phyloP scores from a whole-genome alignment of 2,329 filamentous ascomycete species.

The Penicillium sp. region DNA sequence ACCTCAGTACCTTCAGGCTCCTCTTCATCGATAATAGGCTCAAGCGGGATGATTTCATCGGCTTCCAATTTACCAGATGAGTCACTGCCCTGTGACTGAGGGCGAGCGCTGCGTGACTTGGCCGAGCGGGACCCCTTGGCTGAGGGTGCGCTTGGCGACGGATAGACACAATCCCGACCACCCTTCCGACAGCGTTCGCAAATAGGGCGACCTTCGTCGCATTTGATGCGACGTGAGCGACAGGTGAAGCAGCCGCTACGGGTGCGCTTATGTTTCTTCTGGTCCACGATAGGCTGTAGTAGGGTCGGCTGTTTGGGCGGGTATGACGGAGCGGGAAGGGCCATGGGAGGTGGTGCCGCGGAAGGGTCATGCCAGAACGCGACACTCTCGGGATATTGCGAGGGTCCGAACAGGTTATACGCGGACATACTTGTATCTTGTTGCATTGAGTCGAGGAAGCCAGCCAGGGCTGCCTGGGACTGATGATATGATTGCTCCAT shows the following conservation, averaged over 20 bases:
- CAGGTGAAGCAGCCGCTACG: constrained; percentile 95
- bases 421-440: constrained; percentile 38
- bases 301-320: constrained; percentile 38
- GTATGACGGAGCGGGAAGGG: constrained; percentile 27
- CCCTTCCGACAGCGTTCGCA: constrained; percentile 95
- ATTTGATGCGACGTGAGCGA: constrained; percentile 87
- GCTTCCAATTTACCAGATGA: constrained; percentile 58
- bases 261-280: constrained; percentile 91
- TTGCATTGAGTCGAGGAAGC: constrained; percentile 36
- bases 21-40: constrained; percentile 52
- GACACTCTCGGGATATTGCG: constrained; percentile 50
- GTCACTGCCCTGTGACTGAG: constrained; percentile 53
- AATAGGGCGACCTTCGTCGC: constrained; percentile 84
- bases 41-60: constrained; percentile 49
- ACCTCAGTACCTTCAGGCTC: constrained; percentile 39
- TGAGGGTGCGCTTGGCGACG: constrained; percentile 62
- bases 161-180: constrained; percentile 87
- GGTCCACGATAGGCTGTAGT: constrained; percentile 58
- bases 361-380: constrained; percentile 52
- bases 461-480: constrained; percentile 39
- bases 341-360: constrained; percentile 28
- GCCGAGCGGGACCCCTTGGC: constrained; percentile 44
- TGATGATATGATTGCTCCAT: constrained; percentile 43
- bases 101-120: constrained; percentile 49
- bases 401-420: constrained; percentile 43